Evolutionary conservation across 179 eudicot species (phyloP).

Genomic region (Beta corolliflora): DNA sequence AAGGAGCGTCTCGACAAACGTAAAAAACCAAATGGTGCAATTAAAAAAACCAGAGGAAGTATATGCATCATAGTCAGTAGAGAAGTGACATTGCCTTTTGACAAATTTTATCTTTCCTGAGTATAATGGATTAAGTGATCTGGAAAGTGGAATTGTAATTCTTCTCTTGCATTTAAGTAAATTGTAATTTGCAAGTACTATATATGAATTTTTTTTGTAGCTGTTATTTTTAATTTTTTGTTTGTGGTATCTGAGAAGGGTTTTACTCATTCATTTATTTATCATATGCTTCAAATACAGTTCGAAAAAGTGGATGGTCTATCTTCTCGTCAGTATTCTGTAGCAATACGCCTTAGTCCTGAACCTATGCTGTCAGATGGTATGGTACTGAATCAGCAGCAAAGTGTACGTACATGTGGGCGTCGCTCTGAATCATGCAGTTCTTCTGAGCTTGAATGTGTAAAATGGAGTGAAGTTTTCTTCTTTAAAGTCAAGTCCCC

Average conservation of each 20-base stretch:
- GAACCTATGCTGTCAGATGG: conserved; percentile 45
- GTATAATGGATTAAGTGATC: neutral
- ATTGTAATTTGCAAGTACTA: neutral
- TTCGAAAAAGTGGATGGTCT: conserved; percentile 58
- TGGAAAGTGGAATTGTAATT: neutral
- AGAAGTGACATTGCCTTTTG: neutral
- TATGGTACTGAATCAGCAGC: conserved; percentile 58
- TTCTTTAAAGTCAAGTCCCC: conserved; percentile 80
- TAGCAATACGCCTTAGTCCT: conserved; percentile 57
- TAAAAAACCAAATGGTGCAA: too few species aligned
- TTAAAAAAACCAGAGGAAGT: neutral
- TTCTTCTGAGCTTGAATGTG: conserved; percentile 57
- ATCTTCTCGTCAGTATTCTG: conserved; percentile 69
- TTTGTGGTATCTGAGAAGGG: conserved; percentile 3
- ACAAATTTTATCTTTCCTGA: too few species aligned
- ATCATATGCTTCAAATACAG: conserved; percentile 43
- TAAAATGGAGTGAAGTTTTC: conserved; percentile 87
- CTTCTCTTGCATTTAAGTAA: neutral
- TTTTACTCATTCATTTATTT: conserved; percentile 16
- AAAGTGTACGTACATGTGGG: conserved; percentile 88
- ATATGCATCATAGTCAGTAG: neutral
- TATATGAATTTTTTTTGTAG: neutral
- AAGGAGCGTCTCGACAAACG: too few species aligned
- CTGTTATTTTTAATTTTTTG: neutral
- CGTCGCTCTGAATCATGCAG: conserved; percentile 41